Percentiles rank a stretch among this genome's conserved stretches.
These are phyloP conservation scores for Didymellaceae sp. DNA, from an alignment of 2,329 filamentous ascomycete species.

Conservation along the genomic window DNA sequence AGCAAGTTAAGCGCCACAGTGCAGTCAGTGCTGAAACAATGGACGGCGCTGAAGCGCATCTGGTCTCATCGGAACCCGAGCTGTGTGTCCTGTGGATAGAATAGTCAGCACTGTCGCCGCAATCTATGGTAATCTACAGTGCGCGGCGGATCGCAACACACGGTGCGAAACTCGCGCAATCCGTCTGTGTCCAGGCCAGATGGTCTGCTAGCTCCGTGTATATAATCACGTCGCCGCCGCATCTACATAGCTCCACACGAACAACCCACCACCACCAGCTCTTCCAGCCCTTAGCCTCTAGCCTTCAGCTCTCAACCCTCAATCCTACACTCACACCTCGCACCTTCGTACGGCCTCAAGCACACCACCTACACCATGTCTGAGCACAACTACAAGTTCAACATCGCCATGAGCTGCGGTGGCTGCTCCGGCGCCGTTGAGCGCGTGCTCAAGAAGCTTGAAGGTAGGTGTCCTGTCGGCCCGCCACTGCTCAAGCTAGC, in stretches of 20 bases:
- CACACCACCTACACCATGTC: conserved; percentile 63
- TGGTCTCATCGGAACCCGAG: conserved; percentile 33
- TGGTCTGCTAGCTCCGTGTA: conserved; percentile 8
- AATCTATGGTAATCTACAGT: conserved; percentile 21
- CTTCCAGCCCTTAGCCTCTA: too few relatives aligned
- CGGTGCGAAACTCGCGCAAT: conserved; percentile 22
- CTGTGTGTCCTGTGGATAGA: conserved; percentile 11
- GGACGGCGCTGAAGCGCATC: conserved; percentile 23
- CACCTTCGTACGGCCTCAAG: conserved; percentile 1
- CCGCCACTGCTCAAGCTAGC: conserved; percentile 6
- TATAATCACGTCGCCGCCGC: conserved; percentile 12
- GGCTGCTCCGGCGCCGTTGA: conserved; percentile 96
- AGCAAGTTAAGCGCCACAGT: conserved; percentile 46
- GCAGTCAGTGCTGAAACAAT: conserved; percentile 27
- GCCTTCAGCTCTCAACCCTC: not conserved
- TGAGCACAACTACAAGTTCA: conserved; percentile 89
- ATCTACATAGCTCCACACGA: conserved; percentile 10
- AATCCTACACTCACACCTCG: conserved; percentile 3
- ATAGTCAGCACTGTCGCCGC: conserved; percentile 21
- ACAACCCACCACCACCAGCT: conserved; percentile 6
- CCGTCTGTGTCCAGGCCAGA: conserved; percentile 4
- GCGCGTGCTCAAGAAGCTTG: conserved; percentile 88
- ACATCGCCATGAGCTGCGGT: conserved; percentile 91
- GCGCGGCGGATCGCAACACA: conserved; percentile 18
- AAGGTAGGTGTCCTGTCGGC: conserved; percentile 65